Percentiles rank a stretch among this genome's conserved stretches.
Evolutionary conservation across 805 yeast species (phyloP).

Genomic region (Sugiyamaella chiloensis): DNA sequence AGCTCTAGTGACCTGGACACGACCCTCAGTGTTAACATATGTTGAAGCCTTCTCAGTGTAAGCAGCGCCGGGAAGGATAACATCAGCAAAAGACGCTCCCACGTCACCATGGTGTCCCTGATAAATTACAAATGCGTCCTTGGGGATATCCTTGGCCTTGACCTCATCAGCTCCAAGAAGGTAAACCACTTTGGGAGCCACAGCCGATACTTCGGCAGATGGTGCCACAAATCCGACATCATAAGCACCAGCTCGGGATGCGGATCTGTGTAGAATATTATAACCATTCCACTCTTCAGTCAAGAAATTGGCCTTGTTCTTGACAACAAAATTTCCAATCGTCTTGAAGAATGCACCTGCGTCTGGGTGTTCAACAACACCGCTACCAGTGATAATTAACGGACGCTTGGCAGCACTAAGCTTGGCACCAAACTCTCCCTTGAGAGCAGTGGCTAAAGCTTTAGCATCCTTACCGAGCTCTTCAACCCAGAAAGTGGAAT

Average conservation of each 20-base stretch:
- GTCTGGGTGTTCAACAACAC: constrained; percentile 66
- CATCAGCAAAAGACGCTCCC: constrained; percentile 87
- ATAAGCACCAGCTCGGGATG: constrained; percentile 82
- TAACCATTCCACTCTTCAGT: constrained; percentile 79
- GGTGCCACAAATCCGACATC: constrained; percentile 72
- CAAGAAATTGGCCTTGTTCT: constrained; percentile 54
- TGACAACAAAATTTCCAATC: constrained; percentile 57
- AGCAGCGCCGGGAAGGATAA: constrained; percentile 81
- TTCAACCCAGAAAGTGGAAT: constrained; percentile 66
- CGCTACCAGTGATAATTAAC: constrained; percentile 76
- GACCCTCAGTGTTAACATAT: constrained; percentile 85
- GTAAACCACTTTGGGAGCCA: constrained; percentile 70
- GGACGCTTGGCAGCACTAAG: constrained; percentile 68
- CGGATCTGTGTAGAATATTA: constrained; percentile 77
- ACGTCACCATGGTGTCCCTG: constrained; percentile 91
- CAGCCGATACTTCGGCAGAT: constrained; percentile 43
- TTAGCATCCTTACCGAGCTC: constrained; percentile 60
- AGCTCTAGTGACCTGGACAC: constrained; percentile 80
- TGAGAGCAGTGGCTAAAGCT: constrained; percentile 56
- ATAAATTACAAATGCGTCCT: constrained; percentile 82
- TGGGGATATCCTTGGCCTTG: constrained; percentile 63
- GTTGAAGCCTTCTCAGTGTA: constrained; percentile 85
- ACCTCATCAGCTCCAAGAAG: constrained; percentile 83
- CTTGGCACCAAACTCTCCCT: constrained; percentile 66
- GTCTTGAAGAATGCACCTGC: constrained; percentile 56